Evolutionary conservation across 148 eudicot genomes (phyloP).

Genomic region (Salicornia ramosissima): DNA sequence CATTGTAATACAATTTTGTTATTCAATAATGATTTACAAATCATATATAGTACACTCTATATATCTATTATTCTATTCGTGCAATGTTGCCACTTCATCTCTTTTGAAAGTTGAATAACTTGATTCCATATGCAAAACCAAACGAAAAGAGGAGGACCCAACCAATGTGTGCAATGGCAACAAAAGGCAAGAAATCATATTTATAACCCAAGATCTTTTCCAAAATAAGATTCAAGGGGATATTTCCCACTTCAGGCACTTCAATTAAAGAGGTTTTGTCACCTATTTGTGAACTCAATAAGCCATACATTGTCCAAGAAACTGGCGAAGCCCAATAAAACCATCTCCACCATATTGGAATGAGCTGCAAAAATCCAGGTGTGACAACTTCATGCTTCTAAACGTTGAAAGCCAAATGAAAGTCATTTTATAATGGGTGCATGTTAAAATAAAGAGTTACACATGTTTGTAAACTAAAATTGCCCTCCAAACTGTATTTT

Average conservation of each 20-base stretch:
- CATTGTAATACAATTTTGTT: too few species aligned
- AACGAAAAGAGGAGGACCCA: slow-evolving; percentile 47
- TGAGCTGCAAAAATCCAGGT: slow-evolving; percentile 38
- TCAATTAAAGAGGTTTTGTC: slow-evolving; percentile 29
- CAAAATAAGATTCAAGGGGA: slow-evolving; percentile 36
- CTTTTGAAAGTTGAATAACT: slow-evolving; percentile 55
- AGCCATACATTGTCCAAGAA: slow-evolving; percentile 70
- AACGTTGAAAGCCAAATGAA: too few species aligned
- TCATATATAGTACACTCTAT: too few species aligned
- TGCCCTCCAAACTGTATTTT: too few species aligned
- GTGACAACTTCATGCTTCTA: too few species aligned
- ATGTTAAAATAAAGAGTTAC: too few species aligned
- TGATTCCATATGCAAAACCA: slow-evolving; percentile 59
- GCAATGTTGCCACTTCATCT: slow-evolving; percentile 26
- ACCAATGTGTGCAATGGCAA: slow-evolving; percentile 43
- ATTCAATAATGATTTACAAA: too few species aligned
- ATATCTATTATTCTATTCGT: too few species aligned
- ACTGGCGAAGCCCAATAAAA: slow-evolving; percentile 70
- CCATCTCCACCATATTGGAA: slow-evolving; percentile 94
- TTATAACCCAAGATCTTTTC: slow-evolving; percentile 43
- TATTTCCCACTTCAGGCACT: slow-evolving; percentile 38
- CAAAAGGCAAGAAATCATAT: slow-evolving; percentile 45
- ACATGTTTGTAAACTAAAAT: too few species aligned
- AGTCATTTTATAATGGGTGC: too few species aligned
- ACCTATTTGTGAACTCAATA: slow-evolving; percentile 63